phyloP scores from a whole-genome alignment of 2,329 filamentous ascomycete species.

The Arachnopeziza araneosa region DNA sequence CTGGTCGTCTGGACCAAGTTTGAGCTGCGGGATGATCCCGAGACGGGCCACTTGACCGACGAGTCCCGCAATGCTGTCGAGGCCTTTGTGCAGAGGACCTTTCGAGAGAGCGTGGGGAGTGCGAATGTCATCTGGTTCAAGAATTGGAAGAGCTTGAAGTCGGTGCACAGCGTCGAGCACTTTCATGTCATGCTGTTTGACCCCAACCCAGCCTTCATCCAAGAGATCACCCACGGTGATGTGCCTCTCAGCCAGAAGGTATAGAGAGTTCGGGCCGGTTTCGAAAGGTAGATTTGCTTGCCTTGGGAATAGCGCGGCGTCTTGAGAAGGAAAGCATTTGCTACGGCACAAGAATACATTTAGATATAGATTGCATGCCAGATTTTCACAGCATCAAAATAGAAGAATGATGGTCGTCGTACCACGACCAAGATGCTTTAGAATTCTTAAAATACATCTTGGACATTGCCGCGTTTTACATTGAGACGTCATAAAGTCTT shows the following conservation, averaged over 20 bases:
- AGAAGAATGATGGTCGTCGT: neutral
- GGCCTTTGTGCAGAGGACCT: slow-evolving; percentile 61
- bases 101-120: slow-evolving; percentile 47
- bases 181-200: slow-evolving; percentile 90
- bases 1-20: slow-evolving; percentile 95
- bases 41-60: slow-evolving; percentile 55
- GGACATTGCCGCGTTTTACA: neutral
- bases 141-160: slow-evolving; percentile 84
- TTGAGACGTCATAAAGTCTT: neutral
- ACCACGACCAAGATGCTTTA: too few relatives aligned
- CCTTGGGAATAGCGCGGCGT: neutral
- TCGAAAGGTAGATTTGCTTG: neutral
- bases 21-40: slow-evolving; percentile 60
- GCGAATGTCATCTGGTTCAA: slow-evolving; percentile 73
- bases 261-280: neutral
- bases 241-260: slow-evolving; percentile 53
- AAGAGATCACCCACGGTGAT: slow-evolving; percentile 67
- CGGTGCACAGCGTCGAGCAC: slow-evolving; percentile 81
- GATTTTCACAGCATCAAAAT: neutral
- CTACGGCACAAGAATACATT: neutral
- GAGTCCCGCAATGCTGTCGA: slow-evolving; percentile 61
- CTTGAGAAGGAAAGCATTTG: neutral
- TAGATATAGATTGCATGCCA: neutral
- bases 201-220: slow-evolving; percentile 64
- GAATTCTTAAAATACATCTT: neutral